Evolutionary conservation across 495 filamentous ascomycete species (phyloP), one percentile per base, ranked within the genome.

Genomic region (Penicillium chermesinum): DNA sequence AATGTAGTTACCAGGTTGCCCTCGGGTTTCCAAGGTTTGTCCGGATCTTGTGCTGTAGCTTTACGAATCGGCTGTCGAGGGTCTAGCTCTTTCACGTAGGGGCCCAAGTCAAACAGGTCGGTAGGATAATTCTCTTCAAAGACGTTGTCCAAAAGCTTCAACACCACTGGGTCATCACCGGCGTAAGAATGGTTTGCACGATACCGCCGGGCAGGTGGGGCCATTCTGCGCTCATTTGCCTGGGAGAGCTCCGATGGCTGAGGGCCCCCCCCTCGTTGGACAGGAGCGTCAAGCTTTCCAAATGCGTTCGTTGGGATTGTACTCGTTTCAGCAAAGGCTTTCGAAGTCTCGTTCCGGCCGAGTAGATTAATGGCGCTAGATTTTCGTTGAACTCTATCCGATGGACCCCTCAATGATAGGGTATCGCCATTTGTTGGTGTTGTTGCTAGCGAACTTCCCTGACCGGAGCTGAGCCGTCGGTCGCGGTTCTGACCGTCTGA

Each of bases 61-160:
- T 79, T 84, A 49, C 70, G 84, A 35, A 87, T 82, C 52, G 84
- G 84, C 30, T 77, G 77, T 42, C 83, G 77, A 32, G 70, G 71
- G 21, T 72, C 69, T 12, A 85, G 64, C 13, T 90, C 86, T 25
- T 85, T 82, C 15, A 99, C 86, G 42, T 82, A 72, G 1, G 93
- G 91, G 0, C 94, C 91, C 17, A 89, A 73, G 42, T 79, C 76
- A 44, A 75, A 71, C 17, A 77, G 50, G 55, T 95, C 91, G 20
- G 80, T 83, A 0, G 93, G 90, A 61, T 89, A 95, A 53, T 91
- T 94, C 46, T 96, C 90, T 3, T 91, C 75, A 58, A 90, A 96
- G 57, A 96, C 85, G 25, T 83, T 80, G 59, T 97, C 87, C 2
- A 99, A 74, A 63, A 97, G 82, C 55, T 80, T 86, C 38, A 96